A percentile compares a stretch with the other conserved stretches of the same genome.
Conservation (phyloP, 2,329 filamentous ascomycete genomes). For the Xylaria polymorpha region DNA sequence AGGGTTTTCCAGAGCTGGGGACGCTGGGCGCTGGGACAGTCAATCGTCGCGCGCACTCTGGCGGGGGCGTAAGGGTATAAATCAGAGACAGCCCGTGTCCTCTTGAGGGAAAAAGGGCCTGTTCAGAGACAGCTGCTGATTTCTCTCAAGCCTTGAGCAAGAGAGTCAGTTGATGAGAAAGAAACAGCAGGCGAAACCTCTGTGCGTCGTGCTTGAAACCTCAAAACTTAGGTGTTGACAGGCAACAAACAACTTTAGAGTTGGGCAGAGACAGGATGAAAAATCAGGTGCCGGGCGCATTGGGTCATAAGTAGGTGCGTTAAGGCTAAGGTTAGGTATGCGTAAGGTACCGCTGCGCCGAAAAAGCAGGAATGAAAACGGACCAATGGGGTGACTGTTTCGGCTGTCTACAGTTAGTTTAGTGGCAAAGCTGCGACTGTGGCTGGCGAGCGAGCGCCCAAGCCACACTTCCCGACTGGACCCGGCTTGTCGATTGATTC, state of each 20-base stretch:
- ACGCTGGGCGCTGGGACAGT: constrained; percentile 23
- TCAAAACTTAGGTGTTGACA: constrained; percentile 30
- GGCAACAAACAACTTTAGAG: constrained; percentile 17
- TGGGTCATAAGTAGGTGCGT: not conserved
- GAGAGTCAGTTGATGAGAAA: constrained; percentile 17
- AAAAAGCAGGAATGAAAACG: too few species aligned
- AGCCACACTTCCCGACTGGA: constrained; percentile 43
- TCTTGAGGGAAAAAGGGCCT: constrained; percentile 10
- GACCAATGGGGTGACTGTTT: too few species aligned
- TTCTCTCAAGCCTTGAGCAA: constrained; percentile 25
- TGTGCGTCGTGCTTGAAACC: constrained; percentile 29
- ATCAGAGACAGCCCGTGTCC: constrained; percentile 28
- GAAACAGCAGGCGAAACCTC: constrained; percentile 20
- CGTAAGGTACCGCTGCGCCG: too few species aligned
- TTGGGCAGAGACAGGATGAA: constrained; percentile 29
- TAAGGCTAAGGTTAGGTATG: not conserved
- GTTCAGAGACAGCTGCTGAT: constrained; percentile 22
- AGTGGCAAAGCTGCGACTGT: not conserved
- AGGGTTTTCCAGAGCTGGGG: constrained; percentile 13
- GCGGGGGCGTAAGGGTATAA: constrained; percentile 32
- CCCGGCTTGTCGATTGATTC: constrained; percentile 46
- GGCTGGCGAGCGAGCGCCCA: constrained; percentile 23
- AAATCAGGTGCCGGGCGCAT: constrained; percentile 18
- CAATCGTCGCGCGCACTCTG: constrained; percentile 31
- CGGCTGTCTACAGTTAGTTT: too few species aligned